phyloP scores from a whole-genome alignment of 805 yeast species.

The Blastobotrys parvus region DNA sequence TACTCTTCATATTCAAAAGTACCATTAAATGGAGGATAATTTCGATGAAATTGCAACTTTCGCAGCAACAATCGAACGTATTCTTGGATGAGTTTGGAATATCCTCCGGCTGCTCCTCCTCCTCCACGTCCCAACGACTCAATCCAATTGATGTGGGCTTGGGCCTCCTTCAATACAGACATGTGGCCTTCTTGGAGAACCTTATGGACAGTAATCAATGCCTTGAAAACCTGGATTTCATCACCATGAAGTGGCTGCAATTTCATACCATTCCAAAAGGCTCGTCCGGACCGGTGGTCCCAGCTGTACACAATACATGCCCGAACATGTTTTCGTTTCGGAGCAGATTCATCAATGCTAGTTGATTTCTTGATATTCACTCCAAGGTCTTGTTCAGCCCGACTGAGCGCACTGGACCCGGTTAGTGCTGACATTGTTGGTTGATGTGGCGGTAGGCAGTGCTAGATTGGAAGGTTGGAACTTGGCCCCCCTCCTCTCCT shows the following conservation, averaged over 20 bases:
- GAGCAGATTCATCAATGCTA: conserved; percentile 77
- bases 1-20: conserved; percentile 95
- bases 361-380: conserved; percentile 75
- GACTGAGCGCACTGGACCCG: conserved; percentile 20
- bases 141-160: conserved; percentile 68
- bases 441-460: no score
- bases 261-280: conserved; percentile 79
- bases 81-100: conserved; percentile 67
- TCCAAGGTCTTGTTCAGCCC: conserved; percentile 31
- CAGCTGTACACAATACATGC: conserved; percentile 93
- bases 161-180: conserved; percentile 70
- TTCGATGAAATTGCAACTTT: conserved; percentile 74
- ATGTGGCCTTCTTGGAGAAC: conserved; percentile 98
- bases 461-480: no score
- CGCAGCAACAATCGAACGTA: conserved; percentile 61
- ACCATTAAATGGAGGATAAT: conserved; percentile 86
- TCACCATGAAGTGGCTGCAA: conserved; percentile 71
- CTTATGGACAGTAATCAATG: conserved; percentile 78
- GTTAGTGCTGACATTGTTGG: conserved; percentile 8
- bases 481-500: no score
- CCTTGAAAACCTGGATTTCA: conserved; percentile 79
- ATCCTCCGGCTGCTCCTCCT: conserved; percentile 28
- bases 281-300: conserved; percentile 82
- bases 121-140: conserved; percentile 55
- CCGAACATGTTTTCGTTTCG: conserved; percentile 92